Evolutionary conservation across 2,329 filamentous ascomycete genomes (phyloP).

Genomic region (Phymatotrichopsis omnivora): DNA sequence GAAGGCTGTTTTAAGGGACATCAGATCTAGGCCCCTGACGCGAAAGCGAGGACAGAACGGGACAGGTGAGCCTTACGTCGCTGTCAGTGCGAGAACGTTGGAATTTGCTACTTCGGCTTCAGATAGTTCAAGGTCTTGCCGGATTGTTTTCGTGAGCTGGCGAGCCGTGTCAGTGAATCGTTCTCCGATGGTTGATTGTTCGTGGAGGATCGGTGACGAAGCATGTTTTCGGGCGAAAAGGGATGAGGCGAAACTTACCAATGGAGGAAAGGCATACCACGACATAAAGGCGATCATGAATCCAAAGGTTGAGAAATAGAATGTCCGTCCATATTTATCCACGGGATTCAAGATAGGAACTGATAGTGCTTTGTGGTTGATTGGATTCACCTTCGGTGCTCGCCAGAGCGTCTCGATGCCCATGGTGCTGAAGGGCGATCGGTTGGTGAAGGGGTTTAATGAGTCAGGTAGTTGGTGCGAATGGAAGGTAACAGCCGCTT

Average conservation of each 20-base stretch:
- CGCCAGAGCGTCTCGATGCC: constrained; percentile 27
- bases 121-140: constrained; percentile 62
- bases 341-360: constrained; percentile 70
- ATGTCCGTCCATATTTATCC: constrained; percentile 72
- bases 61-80: constrained; percentile 43
- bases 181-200: too few relatives aligned
- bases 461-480: too few relatives aligned
- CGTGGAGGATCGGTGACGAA: too few relatives aligned
- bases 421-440: too few relatives aligned
- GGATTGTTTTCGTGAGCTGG: constrained; percentile 64
- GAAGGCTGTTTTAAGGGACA: constrained; percentile 40
- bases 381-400: constrained; percentile 67
- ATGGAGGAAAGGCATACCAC: constrained; percentile 84
- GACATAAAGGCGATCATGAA: constrained; percentile 85
- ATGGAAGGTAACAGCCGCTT: too few relatives aligned
- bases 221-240: too few relatives aligned
- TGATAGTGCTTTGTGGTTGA: constrained; percentile 71
- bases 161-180: constrained; percentile 25
- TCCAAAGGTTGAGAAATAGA: constrained; percentile 80
- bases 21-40: background rate
- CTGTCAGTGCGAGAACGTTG: constrained; percentile 72
- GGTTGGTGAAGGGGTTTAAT: too few relatives aligned
- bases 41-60: background rate
- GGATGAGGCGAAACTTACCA: constrained; percentile 46
- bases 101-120: constrained; percentile 70